Evolutionary conservation across 768 basidiomycete species (phyloP).

Genomic region (Serpula lacrymans): DNA sequence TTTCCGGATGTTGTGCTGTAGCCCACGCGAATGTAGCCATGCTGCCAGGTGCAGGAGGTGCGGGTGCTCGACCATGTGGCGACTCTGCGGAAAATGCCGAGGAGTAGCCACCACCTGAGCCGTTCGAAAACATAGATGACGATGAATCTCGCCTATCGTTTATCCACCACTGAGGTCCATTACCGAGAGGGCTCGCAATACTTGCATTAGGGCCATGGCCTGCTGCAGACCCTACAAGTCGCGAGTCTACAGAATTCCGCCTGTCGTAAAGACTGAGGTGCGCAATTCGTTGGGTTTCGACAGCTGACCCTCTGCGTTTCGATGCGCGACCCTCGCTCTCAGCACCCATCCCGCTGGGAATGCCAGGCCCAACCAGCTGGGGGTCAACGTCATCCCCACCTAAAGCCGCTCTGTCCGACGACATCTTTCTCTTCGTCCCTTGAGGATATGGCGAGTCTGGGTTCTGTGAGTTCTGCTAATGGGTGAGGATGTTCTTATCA

Average conservation of each 20-base stretch:
- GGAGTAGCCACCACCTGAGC: conserved; percentile 47
- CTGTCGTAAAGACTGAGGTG: conserved; percentile 69
- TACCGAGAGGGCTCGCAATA: conserved; percentile 11
- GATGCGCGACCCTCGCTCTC: conserved; percentile 66
- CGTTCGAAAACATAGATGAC: conserved; percentile 65
- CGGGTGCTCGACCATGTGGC: conserved; percentile 59
- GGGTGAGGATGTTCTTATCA: conserved; percentile 1
- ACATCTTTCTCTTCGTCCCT: conserved; percentile 84
- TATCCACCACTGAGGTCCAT: conserved; percentile 49
- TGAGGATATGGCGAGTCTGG: conserved; percentile 44
- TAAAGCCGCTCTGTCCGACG: conserved; percentile 54
- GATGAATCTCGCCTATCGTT: conserved; percentile 73
- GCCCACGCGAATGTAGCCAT: conserved; percentile 76
- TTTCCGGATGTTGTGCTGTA: conserved; percentile 43
- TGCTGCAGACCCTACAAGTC: conserved; percentile 33
- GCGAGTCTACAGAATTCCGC: conserved; percentile 71
- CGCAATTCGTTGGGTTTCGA: conserved; percentile 74
- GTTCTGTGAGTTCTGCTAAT: conserved; percentile 33
- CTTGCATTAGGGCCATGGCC: too few relatives aligned
- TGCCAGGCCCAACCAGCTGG: conserved; percentile 65
- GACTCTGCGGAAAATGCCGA: conserved; percentile 62
- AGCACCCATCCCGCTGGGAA: conserved; percentile 55
- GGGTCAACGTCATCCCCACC: conserved; percentile 63
- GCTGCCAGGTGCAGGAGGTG: conserved; percentile 53
- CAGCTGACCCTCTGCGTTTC: conserved; percentile 80